A percentile compares a stretch with the other conserved stretches of the same genome.
phyloP scores from a whole-genome alignment of 768 basidiomycete genomes.

The Collybiopsis confluens region DNA sequence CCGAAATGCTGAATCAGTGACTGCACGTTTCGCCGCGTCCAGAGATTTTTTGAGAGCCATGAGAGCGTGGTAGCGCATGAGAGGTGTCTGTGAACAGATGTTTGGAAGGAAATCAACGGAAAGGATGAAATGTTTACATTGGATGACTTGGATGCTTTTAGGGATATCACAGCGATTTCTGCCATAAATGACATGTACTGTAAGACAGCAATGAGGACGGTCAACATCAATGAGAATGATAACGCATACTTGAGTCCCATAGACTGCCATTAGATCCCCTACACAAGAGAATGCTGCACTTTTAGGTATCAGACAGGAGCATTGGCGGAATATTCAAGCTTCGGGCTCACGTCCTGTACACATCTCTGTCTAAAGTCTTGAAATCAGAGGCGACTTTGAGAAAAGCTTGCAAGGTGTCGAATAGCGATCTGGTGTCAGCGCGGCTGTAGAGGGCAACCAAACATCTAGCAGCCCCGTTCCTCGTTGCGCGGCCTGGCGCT shows the following conservation, averaged over 20 bases:
- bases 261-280: conserved; percentile 82
- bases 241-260: conserved; percentile 73
- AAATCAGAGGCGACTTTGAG: conserved; percentile 71
- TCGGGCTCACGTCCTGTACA: conserved; percentile 57
- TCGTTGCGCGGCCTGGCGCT: conserved; percentile 81
- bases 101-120: conserved; percentile 4
- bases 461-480: conserved; percentile 77
- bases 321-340: background rate
- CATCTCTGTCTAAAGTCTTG: conserved; percentile 61
- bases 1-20: conserved; percentile 71
- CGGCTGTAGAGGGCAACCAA: conserved; percentile 68
- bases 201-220: conserved; percentile 1
- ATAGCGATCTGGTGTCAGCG: conserved; percentile 80
- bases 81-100: conserved; percentile 50
- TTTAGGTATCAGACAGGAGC: conserved; percentile 5
- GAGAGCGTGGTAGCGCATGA: conserved; percentile 81
- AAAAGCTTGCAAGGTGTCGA: conserved; percentile 79
- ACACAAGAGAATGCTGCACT: conserved; percentile 85
- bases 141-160: conserved; percentile 72
- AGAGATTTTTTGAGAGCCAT: conserved; percentile 75
- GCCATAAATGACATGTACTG: conserved; percentile 97
- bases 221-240: background rate
- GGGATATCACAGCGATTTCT: conserved; percentile 64
- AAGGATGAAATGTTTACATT: conserved; percentile 42
- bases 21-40: conserved; percentile 74